Base-by-base conservation (phyloP, 2,329 filamentous ascomycete genomes). In the Microdochium nivale region DNA sequence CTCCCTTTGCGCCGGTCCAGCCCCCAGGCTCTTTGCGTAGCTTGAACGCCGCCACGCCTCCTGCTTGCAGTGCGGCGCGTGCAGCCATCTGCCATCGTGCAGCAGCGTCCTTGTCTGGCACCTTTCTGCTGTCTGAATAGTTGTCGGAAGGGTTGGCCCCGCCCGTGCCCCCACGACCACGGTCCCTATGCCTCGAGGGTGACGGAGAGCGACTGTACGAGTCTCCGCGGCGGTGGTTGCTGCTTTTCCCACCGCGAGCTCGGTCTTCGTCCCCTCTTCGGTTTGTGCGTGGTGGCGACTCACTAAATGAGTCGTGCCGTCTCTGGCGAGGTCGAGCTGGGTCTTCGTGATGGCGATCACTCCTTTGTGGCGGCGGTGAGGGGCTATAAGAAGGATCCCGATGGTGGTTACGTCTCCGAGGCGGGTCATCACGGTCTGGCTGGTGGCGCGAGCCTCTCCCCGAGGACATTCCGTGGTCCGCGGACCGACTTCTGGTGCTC, bases 1-100 rank as follows among this genome's bases (percentile, higher is more conserved):
- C 71, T 4, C 74, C 75, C 55, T 78, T 78, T 11, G 71, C 62
- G 0, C 75, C 73, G 3, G 73, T 61, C 75, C 75, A 78, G 1
- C 68, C 63, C 2, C 74, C 70, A 1, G 68, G 66, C 16, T 76
- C 70, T 47, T 71, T 67, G 48, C 73, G 71, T 48, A 72, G 66
- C 48, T 72, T 67, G 64, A 76, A 72, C 9, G 73, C 73, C 2
- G 75, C 73, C 48, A 76, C 66, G 1, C 74, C 75, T 33, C 74
- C 75, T 1, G 75, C 75, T 32, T 71, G 68, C 1, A 78, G 60
- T 2, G 75, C 75, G 1, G 73, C 73, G 3, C 71, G 68, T 1
- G 73, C 73, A 0, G 74, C 72, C 55, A 60, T 59, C 56, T 66
- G 63, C 65, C 62, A 66, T 11, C 60, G 56, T 1, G 61, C 55